These are phyloP conservation scores for Penicillium sclerotigenum DNA, from an alignment of 2,329 filamentous ascomycete species.

Conservation along the genomic window DNA sequence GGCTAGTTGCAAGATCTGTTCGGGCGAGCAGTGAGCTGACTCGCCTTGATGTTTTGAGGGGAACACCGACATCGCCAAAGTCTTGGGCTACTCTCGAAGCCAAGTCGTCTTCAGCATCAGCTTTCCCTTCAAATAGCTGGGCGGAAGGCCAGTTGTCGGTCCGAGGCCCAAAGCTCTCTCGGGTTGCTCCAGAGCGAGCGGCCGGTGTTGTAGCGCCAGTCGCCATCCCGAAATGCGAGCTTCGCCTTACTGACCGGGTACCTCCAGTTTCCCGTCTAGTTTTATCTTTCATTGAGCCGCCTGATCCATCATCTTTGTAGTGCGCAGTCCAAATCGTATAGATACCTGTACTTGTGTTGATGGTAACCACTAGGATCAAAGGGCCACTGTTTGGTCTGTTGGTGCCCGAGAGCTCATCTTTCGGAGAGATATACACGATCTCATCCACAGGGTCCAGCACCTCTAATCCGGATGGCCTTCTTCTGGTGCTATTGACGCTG, in stretches of 20 bases:
- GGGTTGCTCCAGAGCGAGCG: slow-evolving; percentile 59
- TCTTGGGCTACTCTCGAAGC: slow-evolving; percentile 71
- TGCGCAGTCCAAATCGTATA: slow-evolving; percentile 83
- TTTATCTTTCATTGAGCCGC: slow-evolving; percentile 42
- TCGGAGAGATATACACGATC: slow-evolving; percentile 74
- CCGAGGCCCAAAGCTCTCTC: slow-evolving; percentile 71
- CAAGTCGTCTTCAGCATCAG: slow-evolving; percentile 55
- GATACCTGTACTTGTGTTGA: slow-evolving; percentile 70
- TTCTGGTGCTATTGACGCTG: slow-evolving; percentile 23
- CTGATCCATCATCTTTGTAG: slow-evolving; percentile 67
- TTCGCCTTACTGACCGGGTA: slow-evolving; percentile 66
- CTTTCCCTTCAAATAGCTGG: slow-evolving; percentile 10
- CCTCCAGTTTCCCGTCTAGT: slow-evolving; percentile 53
- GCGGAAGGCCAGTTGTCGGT: slow-evolving; percentile 34
- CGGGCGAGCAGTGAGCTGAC: slow-evolving; percentile 89
- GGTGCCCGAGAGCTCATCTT: slow-evolving; percentile 46
- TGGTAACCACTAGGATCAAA: slow-evolving; percentile 73
- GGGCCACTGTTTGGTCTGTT: slow-evolving; percentile 45
- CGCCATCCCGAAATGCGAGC: slow-evolving; percentile 59
- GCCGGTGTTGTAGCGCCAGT: slow-evolving; percentile 76
- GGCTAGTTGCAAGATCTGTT: slow-evolving; percentile 79
- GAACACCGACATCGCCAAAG: slow-evolving; percentile 52
- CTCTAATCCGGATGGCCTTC: slow-evolving; percentile 39
- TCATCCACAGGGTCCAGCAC: slow-evolving; percentile 76
- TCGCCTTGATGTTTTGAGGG: slow-evolving; percentile 64